Evolutionary conservation across 768 basidiomycete species (phyloP).

Genomic region (Russula olivacea): DNA sequence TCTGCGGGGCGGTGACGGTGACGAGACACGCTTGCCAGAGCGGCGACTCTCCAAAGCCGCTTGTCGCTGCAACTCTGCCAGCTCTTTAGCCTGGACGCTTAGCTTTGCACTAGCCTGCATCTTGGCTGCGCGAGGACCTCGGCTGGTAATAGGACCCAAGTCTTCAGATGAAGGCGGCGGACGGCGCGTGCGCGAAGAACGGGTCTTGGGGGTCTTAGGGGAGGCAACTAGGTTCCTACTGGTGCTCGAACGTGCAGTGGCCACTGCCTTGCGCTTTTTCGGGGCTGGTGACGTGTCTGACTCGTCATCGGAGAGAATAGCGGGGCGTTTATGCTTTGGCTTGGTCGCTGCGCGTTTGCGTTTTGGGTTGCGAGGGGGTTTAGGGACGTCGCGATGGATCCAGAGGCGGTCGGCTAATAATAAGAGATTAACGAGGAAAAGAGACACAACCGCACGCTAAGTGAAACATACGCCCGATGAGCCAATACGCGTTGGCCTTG

Average conservation of each 20-base stretch:
- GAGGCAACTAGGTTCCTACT: conserved; percentile 6
- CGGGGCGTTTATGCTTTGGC: conserved; percentile 25
- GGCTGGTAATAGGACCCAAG: conserved; percentile 30
- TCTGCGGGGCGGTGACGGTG: conserved; percentile 17
- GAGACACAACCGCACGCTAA: not conserved
- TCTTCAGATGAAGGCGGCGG: conserved; percentile 7
- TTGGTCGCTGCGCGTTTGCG: conserved; percentile 36
- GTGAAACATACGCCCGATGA: conserved; percentile 61
- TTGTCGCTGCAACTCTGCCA: conserved; percentile 56
- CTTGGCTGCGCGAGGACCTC: conserved; percentile 61
- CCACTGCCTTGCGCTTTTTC: conserved; percentile 27
- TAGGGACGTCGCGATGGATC: conserved; percentile 70
- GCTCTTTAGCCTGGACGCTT: conserved; percentile 61
- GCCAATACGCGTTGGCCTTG: conserved; percentile 75
- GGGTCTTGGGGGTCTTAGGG: conserved; percentile 2
- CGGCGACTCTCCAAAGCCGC: conserved; percentile 31
- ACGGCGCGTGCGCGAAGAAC: conserved; percentile 14
- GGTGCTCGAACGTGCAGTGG: conserved; percentile 15
- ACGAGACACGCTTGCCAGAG: conserved; percentile 17
- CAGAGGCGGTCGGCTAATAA: conserved; percentile 72
- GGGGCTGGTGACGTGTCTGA: conserved; percentile 24
- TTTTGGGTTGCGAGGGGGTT: conserved; percentile 38
- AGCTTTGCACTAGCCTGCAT: conserved; percentile 63
- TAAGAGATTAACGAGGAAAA: not conserved
- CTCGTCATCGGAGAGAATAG: conserved; percentile 26